A percentile compares a stretch with the other conserved stretches of the same genome.
These are phyloP conservation scores for Polytrichum formosum DNA, from an alignment of 225 moss, liverwort and hornwort genomes.

Conservation along the genomic window DNA sequence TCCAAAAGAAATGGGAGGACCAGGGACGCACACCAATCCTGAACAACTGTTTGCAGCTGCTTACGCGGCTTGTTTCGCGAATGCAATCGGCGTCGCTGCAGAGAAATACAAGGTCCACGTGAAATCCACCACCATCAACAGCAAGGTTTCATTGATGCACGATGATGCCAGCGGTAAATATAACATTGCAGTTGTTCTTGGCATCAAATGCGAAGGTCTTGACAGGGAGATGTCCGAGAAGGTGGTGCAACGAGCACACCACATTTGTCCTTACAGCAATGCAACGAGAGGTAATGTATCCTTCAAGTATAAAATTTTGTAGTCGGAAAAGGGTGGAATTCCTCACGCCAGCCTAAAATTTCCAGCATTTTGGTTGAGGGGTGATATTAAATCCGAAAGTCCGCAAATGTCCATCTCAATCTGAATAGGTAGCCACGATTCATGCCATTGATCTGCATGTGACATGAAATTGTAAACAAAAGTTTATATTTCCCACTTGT, in stretches of 20 bases:
- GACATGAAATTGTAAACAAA: no score
- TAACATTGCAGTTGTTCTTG: constrained; percentile 36
- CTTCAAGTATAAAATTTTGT: constrained; percentile 41
- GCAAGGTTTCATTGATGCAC: constrained; percentile 36
- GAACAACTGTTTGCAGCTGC: constrained; percentile 63
- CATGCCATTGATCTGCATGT: no score
- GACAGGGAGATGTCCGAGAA: constrained; percentile 47
- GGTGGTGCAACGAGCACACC: constrained; percentile 48
- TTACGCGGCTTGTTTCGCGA: constrained; percentile 58
- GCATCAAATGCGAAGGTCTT: constrained; percentile 48
- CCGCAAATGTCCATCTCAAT: no score
- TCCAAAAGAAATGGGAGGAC: constrained; percentile 50
- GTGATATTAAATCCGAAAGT: no score
- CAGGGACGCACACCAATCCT: constrained; percentile 57
- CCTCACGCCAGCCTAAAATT: background rate
- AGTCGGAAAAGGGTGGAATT: constrained; percentile 6
- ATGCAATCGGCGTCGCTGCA: constrained; percentile 45
- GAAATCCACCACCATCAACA: constrained; percentile 40
- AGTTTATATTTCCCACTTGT: no score
- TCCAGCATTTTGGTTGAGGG: no score
- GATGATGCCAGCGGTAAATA: constrained; percentile 18
- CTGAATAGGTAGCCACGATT: no score
- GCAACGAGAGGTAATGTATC: constrained; percentile 53
- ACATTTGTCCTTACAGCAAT: constrained; percentile 59
- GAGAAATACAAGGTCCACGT: constrained; percentile 38